Evolutionary conservation across 1,284 basidiomycete species (phyloP).

Genomic region (Mycena sp.): DNA sequence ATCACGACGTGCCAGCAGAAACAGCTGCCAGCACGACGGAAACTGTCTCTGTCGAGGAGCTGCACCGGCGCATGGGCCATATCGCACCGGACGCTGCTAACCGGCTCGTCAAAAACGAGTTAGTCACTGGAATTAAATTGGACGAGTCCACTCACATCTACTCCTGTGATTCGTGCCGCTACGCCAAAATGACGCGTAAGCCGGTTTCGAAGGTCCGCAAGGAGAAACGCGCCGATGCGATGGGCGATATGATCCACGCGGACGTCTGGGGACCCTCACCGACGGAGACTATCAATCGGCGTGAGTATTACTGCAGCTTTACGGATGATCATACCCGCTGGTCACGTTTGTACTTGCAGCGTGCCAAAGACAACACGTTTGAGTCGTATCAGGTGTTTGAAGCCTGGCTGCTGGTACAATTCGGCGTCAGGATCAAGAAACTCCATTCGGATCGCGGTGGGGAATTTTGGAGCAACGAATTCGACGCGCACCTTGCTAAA

Average conservation of each 20-base stretch:
- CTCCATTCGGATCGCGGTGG: slow-evolving; percentile 40
- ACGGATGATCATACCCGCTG: slow-evolving; percentile 37
- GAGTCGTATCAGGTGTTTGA: slow-evolving; percentile 28
- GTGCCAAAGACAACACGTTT: slow-evolving; percentile 34
- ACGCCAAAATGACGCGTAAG: too few relatives aligned
- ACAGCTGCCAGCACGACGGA: slow-evolving; percentile 8
- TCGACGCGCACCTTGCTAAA: too few relatives aligned
- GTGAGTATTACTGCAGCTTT: too few relatives aligned
- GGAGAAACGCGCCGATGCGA: slow-evolving; percentile 23
- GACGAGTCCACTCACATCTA: too few relatives aligned
- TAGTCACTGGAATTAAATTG: too few relatives aligned
- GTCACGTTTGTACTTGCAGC: slow-evolving; percentile 34
- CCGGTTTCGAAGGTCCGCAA: slow-evolving; percentile 29
- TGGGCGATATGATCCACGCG: slow-evolving; percentile 44
- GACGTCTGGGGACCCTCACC: slow-evolving; percentile 51
- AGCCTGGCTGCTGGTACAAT: slow-evolving; percentile 24
- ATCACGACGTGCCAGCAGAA: not conserved
- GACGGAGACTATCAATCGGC: slow-evolving; percentile 36
- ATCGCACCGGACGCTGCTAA: too few relatives aligned
- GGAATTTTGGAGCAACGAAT: too few relatives aligned
- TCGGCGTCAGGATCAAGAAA: slow-evolving; percentile 20
- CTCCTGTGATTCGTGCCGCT: too few relatives aligned
- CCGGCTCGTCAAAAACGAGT: too few relatives aligned
- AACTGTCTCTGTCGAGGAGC: slow-evolving; percentile 6
- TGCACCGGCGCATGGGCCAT: slow-evolving; percentile 15